A percentile compares a stretch with the other conserved stretches of the same genome.
Evolutionary conservation across 352 stramenopile genomes (phyloP).

Genomic region (Phytophthora kernoviae): DNA sequence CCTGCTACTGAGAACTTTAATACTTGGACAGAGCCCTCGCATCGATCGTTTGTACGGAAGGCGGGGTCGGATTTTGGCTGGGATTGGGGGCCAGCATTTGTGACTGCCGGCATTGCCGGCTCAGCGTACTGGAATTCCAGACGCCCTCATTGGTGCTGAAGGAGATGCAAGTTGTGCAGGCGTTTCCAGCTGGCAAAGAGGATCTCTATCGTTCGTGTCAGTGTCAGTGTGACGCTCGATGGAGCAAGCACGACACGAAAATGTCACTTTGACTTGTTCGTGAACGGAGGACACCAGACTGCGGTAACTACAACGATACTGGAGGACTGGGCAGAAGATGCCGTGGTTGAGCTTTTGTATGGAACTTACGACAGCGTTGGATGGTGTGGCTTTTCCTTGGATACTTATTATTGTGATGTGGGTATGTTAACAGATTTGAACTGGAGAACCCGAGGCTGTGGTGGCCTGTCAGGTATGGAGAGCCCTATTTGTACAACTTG

Average conservation of each 20-base stretch:
- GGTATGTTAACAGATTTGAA: conserved; percentile 31
- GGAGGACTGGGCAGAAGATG: conserved; percentile 16
- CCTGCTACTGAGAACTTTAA: conserved; percentile 80
- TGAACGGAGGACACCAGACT: conserved; percentile 42
- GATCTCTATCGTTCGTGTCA: conserved; percentile 50
- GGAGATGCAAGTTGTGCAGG: conserved; percentile 51
- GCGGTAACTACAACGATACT: conserved; percentile 21
- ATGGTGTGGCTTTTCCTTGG: not conserved
- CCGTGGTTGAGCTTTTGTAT: conserved; percentile 43
- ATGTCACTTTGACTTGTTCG: conserved; percentile 52
- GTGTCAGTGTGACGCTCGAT: conserved; percentile 44
- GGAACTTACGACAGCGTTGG: conserved; percentile 8
- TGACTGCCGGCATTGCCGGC: conserved; percentile 66
- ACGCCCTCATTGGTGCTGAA: conserved; percentile 24
- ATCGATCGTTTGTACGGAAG: conserved; percentile 85
- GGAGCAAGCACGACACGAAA: conserved; percentile 30
- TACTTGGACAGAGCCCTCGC: conserved; percentile 77
- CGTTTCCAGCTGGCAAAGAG: conserved; percentile 30
- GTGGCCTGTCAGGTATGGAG: conserved; percentile 73
- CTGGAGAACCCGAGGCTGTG: conserved; percentile 63
- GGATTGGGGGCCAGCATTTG: conserved; percentile 85
- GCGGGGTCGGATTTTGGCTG: conserved; percentile 87
- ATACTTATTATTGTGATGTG: too few relatives aligned
- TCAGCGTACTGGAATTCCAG: conserved; percentile 50
- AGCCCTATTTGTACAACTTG: conserved; percentile 66